These are phyloP conservation scores for Calophaca sinica DNA, from an alignment of 306 rosid genomes.

Conservation along the genomic window DNA sequence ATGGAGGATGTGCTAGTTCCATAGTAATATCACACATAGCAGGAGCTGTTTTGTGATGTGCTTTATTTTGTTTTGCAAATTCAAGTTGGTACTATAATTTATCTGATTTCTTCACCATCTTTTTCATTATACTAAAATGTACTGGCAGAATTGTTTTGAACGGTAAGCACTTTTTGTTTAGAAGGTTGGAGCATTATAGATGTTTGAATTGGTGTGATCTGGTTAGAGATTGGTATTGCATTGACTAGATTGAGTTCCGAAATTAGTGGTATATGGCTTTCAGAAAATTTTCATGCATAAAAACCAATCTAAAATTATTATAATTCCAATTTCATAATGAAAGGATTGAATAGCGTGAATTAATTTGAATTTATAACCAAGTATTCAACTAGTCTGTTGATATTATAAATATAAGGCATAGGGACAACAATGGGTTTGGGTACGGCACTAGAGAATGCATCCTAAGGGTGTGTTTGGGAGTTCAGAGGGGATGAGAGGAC, in stretches of 20 bases:
- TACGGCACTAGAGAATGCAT: no score
- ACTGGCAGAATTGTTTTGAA: background rate
- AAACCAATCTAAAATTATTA: background rate
- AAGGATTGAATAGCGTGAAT: background rate
- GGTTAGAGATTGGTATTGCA: slow-evolving; percentile 1
- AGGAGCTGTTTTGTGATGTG: slow-evolving; percentile 28
- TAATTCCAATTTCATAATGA: background rate
- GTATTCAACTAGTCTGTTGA: no score
- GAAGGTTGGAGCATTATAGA: background rate
- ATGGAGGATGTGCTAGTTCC: slow-evolving; percentile 28
- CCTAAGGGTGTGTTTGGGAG: no score
- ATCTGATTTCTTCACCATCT: slow-evolving; percentile 13
- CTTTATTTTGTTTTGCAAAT: slow-evolving; percentile 42
- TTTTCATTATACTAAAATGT: slow-evolving; percentile 21
- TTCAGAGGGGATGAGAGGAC: no score
- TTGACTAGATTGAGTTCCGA: background rate
- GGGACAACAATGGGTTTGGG: no score
- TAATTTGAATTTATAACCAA: no score
- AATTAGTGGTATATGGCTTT: background rate
- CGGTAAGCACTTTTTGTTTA: background rate
- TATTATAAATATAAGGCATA: no score
- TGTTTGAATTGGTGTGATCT: background rate
- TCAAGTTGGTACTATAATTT: slow-evolving; percentile 29
- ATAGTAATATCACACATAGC: slow-evolving; percentile 27
- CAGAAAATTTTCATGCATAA: background rate